Base-by-base conservation (phyloP, 768 basidiomycete species). In the Termitomyces sp. region DNA sequence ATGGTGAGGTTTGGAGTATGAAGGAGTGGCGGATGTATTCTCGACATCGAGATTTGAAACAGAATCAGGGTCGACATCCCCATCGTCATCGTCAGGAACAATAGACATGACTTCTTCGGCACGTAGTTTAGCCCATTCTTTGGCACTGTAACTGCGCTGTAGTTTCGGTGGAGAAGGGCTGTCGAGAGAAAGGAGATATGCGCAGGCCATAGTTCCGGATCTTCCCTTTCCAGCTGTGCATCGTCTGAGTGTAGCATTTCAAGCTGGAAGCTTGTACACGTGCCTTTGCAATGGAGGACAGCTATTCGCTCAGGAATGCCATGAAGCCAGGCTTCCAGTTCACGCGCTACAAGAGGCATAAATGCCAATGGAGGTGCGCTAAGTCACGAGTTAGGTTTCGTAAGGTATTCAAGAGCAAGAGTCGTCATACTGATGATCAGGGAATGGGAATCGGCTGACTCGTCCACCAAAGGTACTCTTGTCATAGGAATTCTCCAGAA, bases 221-320 rank as follows among this genome's bases (percentile, higher is more conserved):
- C 92, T 79, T 15, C 92, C 92, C 69, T 94, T 88, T 0, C 89
- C 88, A 52, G 88, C 88, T 89, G 54, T 34, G 39, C 49, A 51
- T 28, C 5, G 31, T 39, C n/a, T 44, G 50, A 52, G 29, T 22
- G 13, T 5, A 13, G 3, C n/a, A 15, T 2, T 20, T 1, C 1
- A 29, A 46, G 12, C 5, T 3, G 20, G n/a, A 7, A 33, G 8
- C 7, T 37, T 16, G 28, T 22, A 45, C 26, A 49, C 54, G 37
- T 67, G 83, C 90, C 92, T 82, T 94, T 94, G 69, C 92, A 94
- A 63, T 94, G 93, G 0, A 94, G 76, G 5, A 93, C 92, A 3
- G 84, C 86, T 6, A 94, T 86, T 36, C 87, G 74, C 4, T 88
- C 81, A 1, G 77, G 72, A 9, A 85, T 83, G 0, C 79, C 85